A percentile compares a stretch with the other conserved stretches of the same genome.
phyloP scores from a whole-genome alignment of 345 rosid species.

The Syzygium jambos region DNA sequence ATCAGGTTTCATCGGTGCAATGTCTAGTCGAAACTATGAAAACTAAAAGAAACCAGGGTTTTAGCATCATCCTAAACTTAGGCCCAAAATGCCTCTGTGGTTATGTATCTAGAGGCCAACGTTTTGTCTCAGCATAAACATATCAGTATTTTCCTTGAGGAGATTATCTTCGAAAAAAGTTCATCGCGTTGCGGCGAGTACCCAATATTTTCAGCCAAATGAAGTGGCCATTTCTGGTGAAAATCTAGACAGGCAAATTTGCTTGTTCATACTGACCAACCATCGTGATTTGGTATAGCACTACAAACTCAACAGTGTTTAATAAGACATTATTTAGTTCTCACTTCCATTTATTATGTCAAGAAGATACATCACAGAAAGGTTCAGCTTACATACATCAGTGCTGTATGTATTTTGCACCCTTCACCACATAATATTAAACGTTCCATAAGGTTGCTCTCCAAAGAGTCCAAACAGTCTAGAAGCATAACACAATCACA shows the following conservation, averaged over 20 bases:
- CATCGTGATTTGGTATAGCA: background rate
- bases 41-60: background rate
- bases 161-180: background rate
- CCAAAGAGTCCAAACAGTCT: background rate
- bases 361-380: background rate
- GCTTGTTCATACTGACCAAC: background rate
- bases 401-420: background rate
- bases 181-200: background rate
- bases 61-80: background rate
- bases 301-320: background rate
- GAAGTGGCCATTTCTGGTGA: background rate
- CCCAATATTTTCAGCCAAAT: background rate
- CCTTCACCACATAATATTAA: background rate
- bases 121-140: background rate
- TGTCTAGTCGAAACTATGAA: background rate
- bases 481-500: background rate
- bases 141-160: background rate
- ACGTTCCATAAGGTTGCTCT: background rate
- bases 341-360: background rate
- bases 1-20: background rate
- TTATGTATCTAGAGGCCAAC: background rate
- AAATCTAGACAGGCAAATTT: background rate
- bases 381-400: background rate
- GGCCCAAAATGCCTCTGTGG: background rate
- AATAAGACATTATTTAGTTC: background rate